Conservation (phyloP, 768 basidiomycete genomes). For the Lactarius vividus region DNA sequence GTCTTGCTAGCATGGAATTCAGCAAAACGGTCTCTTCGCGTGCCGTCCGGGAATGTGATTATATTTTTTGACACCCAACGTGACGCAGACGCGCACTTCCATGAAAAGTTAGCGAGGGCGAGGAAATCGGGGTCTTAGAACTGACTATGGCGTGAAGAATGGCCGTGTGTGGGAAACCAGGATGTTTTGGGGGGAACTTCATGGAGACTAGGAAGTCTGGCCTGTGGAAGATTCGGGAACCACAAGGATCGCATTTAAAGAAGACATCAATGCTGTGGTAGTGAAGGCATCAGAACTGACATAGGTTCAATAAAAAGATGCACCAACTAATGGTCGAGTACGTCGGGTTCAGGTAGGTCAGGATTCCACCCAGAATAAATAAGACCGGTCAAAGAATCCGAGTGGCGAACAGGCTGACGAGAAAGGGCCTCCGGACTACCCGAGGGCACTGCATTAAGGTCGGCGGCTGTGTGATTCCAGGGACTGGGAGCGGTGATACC, state of each 20-base stretch:
- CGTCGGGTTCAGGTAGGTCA: conserved; percentile 73
- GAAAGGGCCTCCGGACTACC: conserved; percentile 25
- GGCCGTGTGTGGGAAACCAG: conserved; percentile 84
- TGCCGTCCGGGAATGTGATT: conserved; percentile 67
- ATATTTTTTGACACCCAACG: conserved; percentile 76
- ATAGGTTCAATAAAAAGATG: background rate
- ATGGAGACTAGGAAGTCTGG: conserved; percentile 78
- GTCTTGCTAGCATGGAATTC: conserved; percentile 86
- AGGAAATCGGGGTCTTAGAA: conserved; percentile 11
- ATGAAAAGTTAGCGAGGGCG: conserved; percentile 25
- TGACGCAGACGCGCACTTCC: conserved; percentile 77
- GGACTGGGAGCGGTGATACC: conserved; percentile 26
- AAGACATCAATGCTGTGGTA: conserved; percentile 72
- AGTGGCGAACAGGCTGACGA: conserved; percentile 36
- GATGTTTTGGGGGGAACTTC: conserved; percentile 74
- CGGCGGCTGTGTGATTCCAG: conserved; percentile 32
- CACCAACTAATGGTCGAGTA: conserved; percentile 75
- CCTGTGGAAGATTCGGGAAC: conserved; percentile 78
- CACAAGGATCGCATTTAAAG: conserved; percentile 86
- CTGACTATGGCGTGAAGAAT: conserved; percentile 87
- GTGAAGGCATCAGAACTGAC: conserved; percentile 3
- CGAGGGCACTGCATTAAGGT: conserved; percentile 28
- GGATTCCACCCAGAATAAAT: conserved; percentile 82
- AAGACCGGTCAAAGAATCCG: conserved; percentile 61
- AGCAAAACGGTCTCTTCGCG: conserved; percentile 79